phyloP scores from a whole-genome alignment of 164 flowering plant genomes.

The Kalanchoe fedtschenkoi region DNA sequence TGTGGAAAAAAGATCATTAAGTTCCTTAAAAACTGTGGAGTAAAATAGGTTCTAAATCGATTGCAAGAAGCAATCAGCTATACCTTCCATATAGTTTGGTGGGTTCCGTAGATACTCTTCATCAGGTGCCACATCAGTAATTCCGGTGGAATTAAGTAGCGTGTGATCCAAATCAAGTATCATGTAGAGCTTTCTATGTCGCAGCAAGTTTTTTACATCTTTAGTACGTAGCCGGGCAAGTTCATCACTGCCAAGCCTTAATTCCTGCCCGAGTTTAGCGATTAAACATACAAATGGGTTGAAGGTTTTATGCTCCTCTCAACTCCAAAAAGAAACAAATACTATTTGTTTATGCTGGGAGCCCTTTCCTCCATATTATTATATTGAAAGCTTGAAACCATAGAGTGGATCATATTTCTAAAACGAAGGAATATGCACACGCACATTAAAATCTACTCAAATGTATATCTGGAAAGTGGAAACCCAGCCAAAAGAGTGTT shows the following conservation, averaged over 20 bases:
- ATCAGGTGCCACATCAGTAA: slow-evolving; percentile 33
- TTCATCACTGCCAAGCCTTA: slow-evolving; percentile 60
- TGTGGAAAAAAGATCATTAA: not conserved
- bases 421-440: not conserved
- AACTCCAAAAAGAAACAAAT: not conserved
- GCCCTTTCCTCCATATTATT: not conserved
- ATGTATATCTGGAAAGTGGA: not conserved
- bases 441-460: not conserved
- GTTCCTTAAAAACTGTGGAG: not conserved
- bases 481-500: no score
- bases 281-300: not conserved
- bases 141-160: slow-evolving; percentile 58
- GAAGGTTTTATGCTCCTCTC: not conserved
- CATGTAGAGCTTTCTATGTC: slow-evolving; percentile 50
- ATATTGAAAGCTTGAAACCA: not conserved
- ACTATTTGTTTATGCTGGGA: not conserved
- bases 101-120: slow-evolving; percentile 52
- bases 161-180: slow-evolving; percentile 86
- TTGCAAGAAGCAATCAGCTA: not conserved
- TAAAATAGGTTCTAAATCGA: no score
- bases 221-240: slow-evolving; percentile 42
- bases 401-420: not conserved
- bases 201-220: slow-evolving; percentile 42
- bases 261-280: slow-evolving; percentile 30
- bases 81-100: slow-evolving; percentile 48